A percentile compares a stretch with the other conserved stretches of the same genome.
phyloP scores from a whole-genome alignment of 768 basidiomycete species.

The Auriscalpium vulgare region DNA sequence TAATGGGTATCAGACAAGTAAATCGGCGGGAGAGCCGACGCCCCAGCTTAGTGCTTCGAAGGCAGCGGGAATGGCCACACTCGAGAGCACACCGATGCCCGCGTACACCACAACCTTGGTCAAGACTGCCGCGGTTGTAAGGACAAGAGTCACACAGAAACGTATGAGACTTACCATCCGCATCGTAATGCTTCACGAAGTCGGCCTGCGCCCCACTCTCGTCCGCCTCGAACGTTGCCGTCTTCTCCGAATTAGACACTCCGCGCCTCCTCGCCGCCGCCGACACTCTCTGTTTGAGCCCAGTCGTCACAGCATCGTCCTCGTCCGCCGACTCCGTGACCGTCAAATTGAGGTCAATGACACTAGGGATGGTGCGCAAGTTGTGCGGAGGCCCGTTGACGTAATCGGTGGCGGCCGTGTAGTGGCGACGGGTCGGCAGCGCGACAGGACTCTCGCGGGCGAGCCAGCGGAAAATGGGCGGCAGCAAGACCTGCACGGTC shows the following conservation, averaged over 20 bases:
- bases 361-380: conserved; percentile 72
- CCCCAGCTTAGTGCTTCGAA: conserved; percentile 71
- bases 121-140: conserved; percentile 41
- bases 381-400: conserved; percentile 52
- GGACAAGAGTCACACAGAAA: conserved; percentile 2
- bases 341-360: conserved; percentile 58
- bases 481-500: conserved; percentile 62
- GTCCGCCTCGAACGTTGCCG: conserved; percentile 5
- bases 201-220: conserved; percentile 22
- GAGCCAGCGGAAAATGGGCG: conserved; percentile 75
- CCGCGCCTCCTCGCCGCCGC: conserved; percentile 20
- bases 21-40: conserved; percentile 18
- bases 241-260: conserved; percentile 6
- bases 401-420: conserved; percentile 90
- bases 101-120: conserved; percentile 88
- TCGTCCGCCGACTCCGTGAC: conserved; percentile 21
- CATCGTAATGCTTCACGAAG: conserved; percentile 72
- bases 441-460: conserved; percentile 44
- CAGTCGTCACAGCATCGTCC: conserved; percentile 19
- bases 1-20: background rate
- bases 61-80: conserved; percentile 53
- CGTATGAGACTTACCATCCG: conserved; percentile 53
- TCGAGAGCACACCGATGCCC: conserved; percentile 70
- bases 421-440: conserved; percentile 81
- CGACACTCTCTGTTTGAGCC: conserved; percentile 35